A percentile compares a stretch with the other conserved stretches of the same genome.
Conservation (phyloP, 176 grass and related monocot genomes). For the Triticum urartu region DNA sequence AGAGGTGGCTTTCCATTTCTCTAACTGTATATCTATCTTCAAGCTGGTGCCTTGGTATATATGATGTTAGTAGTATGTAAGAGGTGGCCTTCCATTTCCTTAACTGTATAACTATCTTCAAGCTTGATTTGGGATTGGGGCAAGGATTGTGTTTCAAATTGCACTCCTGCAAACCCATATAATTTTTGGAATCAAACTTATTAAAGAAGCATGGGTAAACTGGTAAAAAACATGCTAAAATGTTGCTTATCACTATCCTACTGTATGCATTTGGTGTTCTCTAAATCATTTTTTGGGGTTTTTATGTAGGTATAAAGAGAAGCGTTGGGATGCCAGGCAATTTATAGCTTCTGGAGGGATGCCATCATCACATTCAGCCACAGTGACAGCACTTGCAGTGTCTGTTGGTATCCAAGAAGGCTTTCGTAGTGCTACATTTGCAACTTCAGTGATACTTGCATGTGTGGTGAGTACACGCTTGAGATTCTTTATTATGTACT, state of each 20-base stretch:
- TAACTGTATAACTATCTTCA: background rate
- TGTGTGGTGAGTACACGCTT: slow-evolving; percentile 53
- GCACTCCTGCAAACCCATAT: background rate
- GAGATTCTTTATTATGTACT: background rate
- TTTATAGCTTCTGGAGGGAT: slow-evolving; percentile 94
- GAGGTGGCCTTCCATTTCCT: background rate
- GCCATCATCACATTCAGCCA: slow-evolving; percentile 97
- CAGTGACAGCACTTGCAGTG: slow-evolving; percentile 82
- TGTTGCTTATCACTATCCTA: background rate
- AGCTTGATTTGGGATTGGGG: background rate
- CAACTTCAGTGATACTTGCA: slow-evolving; percentile 73
- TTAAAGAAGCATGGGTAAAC: background rate
- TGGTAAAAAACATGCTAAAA: background rate
- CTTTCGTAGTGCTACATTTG: slow-evolving; percentile 65
- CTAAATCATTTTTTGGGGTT: background rate
- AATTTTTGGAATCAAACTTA: background rate
- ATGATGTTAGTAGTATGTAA: background rate
- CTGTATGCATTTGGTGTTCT: background rate
- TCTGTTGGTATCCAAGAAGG: slow-evolving; percentile 87
- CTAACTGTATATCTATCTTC: background rate
- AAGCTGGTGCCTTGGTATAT: background rate
- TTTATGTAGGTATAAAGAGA: slow-evolving; percentile 80
- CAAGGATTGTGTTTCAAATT: background rate
- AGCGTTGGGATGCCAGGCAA: slow-evolving; percentile 80
- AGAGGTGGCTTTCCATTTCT: slow-evolving; percentile 1